These are phyloP conservation scores for Dovyalis caffra DNA, from an alignment of 345 rosid genomes.

Conservation along the genomic window DNA sequence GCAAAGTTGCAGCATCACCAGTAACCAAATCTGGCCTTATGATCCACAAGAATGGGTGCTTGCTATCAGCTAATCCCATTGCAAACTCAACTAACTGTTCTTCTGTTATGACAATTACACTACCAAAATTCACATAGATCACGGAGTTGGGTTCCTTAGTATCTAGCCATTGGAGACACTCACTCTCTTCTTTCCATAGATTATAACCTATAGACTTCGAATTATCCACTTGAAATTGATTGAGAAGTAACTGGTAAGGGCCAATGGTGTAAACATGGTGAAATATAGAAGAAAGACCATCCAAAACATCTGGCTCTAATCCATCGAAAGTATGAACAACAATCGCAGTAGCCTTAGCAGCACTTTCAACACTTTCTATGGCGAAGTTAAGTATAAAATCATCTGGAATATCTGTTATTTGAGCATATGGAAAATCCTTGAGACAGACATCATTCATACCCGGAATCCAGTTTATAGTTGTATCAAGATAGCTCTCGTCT, in stretches of 20 bases:
- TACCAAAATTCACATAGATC: conserved; percentile 7
- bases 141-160: background rate
- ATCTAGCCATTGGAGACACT: conserved; percentile 6
- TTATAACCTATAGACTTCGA: conserved; percentile 1
- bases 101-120: background rate
- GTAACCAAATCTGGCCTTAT: conserved; percentile 2
- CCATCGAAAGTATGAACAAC: conserved; percentile 4
- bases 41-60: conserved; percentile 6
- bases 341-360: conserved; percentile 1
- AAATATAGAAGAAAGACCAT: conserved; percentile 6
- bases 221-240: background rate
- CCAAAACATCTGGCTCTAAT: conserved; percentile 2
- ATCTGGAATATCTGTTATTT: background rate
- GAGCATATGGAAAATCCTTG: background rate
- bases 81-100: conserved; percentile 5
- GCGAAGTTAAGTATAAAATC: background rate
- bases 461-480: background rate
- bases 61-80: conserved; percentile 4
- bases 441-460: background rate
- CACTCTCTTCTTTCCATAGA: conserved; percentile 4
- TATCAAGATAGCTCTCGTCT: conserved; percentile 5
- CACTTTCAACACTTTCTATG: background rate
- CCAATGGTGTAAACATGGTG: background rate
- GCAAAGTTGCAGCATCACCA: background rate
- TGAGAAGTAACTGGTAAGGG: background rate